phyloP scores from a whole-genome alignment of 2,329 filamentous ascomycete genomes.

The Apiospora phragmitis region DNA sequence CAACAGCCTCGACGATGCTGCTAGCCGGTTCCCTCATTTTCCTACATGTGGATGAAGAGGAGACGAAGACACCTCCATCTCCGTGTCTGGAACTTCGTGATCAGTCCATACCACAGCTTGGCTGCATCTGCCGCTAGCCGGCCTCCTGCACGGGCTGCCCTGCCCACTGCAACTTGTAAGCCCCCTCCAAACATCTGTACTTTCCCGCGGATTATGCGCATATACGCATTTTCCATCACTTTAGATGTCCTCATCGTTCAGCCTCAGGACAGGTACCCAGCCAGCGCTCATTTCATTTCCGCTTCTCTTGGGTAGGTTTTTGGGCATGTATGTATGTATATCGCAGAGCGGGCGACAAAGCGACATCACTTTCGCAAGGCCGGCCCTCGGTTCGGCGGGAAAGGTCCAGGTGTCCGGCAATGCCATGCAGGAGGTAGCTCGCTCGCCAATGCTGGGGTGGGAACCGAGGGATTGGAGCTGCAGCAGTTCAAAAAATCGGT shows the following conservation, averaged over 20 bases:
- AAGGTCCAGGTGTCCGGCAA: conserved; percentile 2
- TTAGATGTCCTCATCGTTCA: background rate
- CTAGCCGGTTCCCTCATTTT: background rate
- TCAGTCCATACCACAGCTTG: background rate
- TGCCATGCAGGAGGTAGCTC: background rate
- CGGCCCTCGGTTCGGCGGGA: conserved; percentile 6
- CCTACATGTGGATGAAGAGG: background rate
- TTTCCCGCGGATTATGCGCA: background rate
- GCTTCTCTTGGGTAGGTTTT: background rate
- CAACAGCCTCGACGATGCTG: background rate
- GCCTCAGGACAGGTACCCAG: background rate
- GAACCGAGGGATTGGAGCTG: background rate
- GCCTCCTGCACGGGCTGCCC: background rate
- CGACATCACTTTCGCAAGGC: conserved; percentile 1
- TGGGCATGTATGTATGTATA: no score
- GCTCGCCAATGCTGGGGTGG: background rate
- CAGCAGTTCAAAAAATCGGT: background rate
- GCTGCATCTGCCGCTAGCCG: conserved; percentile 7
- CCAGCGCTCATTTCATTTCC: background rate
- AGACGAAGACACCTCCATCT: background rate
- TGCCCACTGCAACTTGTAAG: background rate
- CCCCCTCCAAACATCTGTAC: background rate
- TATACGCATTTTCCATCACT: no score
- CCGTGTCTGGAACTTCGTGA: background rate
- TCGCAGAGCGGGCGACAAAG: background rate